These are phyloP conservation scores for Tulasnella sp. DNA, from an alignment of 768 basidiomycete genomes.

Conservation along the genomic window DNA sequence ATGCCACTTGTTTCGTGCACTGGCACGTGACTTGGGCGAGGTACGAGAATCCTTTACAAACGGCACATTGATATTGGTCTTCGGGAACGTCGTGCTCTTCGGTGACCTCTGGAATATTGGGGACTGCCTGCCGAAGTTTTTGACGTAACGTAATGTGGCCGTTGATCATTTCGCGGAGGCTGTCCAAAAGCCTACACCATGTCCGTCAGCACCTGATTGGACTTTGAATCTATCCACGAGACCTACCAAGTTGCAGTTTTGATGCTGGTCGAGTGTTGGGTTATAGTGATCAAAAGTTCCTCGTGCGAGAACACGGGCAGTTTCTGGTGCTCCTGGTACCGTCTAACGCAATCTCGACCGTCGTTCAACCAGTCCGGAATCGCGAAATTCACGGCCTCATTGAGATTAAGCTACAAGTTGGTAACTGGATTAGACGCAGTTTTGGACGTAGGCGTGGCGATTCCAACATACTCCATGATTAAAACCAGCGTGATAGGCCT, in stretches of 20 bases:
- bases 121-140: conserved; percentile 49
- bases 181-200: conserved; percentile 67
- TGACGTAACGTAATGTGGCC: conserved; percentile 71
- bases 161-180: conserved; percentile 81
- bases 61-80: conserved; percentile 90
- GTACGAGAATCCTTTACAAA: conserved; percentile 94
- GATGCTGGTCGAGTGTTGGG: conserved; percentile 88
- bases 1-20: conserved; percentile 71
- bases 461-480: conserved; percentile 82
- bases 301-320: conserved; percentile 98
- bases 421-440: conserved; percentile 1
- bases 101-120: conserved; percentile 60
- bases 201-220: conserved; percentile 43
- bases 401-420: conserved; percentile 78
- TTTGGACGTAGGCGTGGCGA: conserved; percentile 35
- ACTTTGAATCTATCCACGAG: conserved; percentile 35
- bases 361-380: conserved; percentile 89
- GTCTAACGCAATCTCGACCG: conserved; percentile 81
- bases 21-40: conserved; percentile 84
- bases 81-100: conserved; percentile 80
- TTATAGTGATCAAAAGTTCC: conserved; percentile 94
- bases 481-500: conserved; percentile 97
- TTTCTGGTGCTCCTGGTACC: conserved; percentile 87
- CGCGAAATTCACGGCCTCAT: conserved; percentile 98
- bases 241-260: conserved; percentile 80